Percentiles rank a stretch among this genome's conserved stretches.
Conservation (phyloP, 345 rosid genomes). For the Eucalyptus tenuipes region DNA sequence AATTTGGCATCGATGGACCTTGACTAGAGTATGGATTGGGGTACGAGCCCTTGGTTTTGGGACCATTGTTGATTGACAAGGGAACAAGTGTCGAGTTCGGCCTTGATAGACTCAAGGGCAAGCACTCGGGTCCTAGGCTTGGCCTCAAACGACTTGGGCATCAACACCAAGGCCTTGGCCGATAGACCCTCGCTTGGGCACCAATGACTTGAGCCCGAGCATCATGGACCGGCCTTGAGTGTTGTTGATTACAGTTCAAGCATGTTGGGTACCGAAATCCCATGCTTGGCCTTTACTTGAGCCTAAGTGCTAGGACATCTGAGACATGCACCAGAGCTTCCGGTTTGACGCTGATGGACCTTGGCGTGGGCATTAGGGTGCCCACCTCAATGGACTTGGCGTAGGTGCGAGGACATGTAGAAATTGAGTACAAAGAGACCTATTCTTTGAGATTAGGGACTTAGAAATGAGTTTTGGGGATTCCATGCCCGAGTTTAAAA, state of each 20-base stretch:
- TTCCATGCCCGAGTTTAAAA: not conserved
- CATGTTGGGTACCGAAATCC: not conserved
- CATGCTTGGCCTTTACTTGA: too few relatives aligned
- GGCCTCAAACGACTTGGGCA: fast-evolving
- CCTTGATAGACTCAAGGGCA: not conserved
- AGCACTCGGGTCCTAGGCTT: fast-evolving
- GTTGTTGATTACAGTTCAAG: not conserved
- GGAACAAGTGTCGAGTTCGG: fast-evolving
- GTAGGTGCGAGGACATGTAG: not conserved
- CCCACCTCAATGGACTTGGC: fast-evolving
- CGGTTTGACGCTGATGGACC: fast-evolving
- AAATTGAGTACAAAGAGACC: fast-evolving
- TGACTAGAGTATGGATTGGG: not conserved
- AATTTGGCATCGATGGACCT: not conserved
- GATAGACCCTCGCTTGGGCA: not conserved
- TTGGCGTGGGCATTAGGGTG: not conserved
- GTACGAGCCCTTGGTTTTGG: too few relatives aligned
- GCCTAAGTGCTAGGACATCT: too few relatives aligned
- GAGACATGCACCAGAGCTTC: fast-evolving
- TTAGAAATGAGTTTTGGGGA: not conserved
- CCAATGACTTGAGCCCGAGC: fast-evolving
- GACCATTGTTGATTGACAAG: not conserved
- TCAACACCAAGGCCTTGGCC: fast-evolving
- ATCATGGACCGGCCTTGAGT: not conserved
- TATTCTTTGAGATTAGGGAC: fast-evolving